Conservation (phyloP, 306 rosid genomes). For the Prinsepia uniflora region DNA sequence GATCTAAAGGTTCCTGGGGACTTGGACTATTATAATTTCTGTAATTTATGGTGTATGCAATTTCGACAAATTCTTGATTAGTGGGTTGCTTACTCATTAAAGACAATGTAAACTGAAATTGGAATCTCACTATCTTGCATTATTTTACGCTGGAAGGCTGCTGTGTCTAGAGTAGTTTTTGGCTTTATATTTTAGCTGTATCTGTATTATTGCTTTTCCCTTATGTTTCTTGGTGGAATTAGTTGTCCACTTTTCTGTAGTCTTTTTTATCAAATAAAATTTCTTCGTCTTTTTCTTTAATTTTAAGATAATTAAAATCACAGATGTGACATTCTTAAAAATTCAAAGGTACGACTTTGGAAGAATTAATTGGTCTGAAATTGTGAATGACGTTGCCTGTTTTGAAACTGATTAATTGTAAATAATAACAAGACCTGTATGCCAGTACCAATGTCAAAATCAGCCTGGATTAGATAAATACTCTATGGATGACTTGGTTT, state of each 20-base stretch:
- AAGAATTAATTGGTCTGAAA: background rate
- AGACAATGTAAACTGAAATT: background rate
- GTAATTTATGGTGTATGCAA: slow-evolving; percentile 9
- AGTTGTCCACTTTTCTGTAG: too few species aligned
- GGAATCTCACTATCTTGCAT: too few species aligned
- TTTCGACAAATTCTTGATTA: slow-evolving; percentile 8
- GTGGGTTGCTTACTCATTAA: slow-evolving; percentile 11
- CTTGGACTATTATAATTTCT: slow-evolving; percentile 22
- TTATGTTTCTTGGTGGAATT: too few species aligned
- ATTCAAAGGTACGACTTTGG: background rate
- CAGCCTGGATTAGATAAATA: slow-evolving; percentile 15
- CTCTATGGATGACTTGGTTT: slow-evolving; percentile 6
- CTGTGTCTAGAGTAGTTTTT: too few species aligned
- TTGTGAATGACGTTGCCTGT: background rate
- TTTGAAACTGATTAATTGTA: background rate
- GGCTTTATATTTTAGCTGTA: too few species aligned
- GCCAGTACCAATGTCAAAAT: background rate
- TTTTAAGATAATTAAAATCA: background rate
- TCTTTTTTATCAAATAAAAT: too few species aligned
- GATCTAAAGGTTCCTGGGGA: slow-evolving; percentile 2
- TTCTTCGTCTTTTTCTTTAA: too few species aligned
- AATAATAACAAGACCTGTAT: background rate
- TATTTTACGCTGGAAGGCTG: too few species aligned
- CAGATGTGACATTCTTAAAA: background rate
- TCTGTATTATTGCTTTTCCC: too few species aligned